These are phyloP conservation scores for Globisporangium perplexum DNA, from an alignment of 352 stramenopile genomes.

Conservation along the genomic window DNA sequence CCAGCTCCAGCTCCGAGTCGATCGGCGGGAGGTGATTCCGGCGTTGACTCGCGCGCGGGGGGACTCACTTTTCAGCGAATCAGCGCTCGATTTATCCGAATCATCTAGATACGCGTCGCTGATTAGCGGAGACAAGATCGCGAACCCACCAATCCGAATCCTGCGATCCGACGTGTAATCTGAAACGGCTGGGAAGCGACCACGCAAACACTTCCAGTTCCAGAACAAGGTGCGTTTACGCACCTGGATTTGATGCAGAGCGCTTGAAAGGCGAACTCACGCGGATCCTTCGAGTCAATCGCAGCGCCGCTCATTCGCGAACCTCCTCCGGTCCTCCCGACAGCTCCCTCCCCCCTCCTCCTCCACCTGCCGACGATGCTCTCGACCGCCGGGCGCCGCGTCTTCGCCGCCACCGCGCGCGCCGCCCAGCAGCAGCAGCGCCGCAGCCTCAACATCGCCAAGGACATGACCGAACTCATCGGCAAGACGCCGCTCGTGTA, in stretches of 20 bases:
- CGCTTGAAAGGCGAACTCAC: no score
- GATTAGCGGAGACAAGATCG: not conserved
- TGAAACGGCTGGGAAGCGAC: no score
- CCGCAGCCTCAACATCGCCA: conserved; percentile 80
- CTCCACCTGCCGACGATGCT: conserved; percentile 12
- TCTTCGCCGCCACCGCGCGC: conserved; percentile 19
- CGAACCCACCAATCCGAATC: no score
- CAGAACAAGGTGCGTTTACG: no score
- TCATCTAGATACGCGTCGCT: not conserved
- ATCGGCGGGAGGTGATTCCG: no score
- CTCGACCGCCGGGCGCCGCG: conserved; percentile 17
- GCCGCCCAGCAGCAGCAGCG: conserved; percentile 17
- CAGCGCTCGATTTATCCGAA: not conserved
- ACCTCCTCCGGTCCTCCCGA: conserved; percentile 1
- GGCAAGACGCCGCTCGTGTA: conserved; percentile 94
- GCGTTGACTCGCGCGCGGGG: conserved; percentile 3
- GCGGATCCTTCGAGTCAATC: no score
- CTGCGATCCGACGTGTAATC: no score
- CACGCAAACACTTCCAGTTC: no score
- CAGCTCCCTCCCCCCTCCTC: not conserved
- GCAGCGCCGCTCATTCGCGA: conserved; percentile 12
- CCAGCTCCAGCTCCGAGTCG: no score
- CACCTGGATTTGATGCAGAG: no score
- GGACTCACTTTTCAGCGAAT: conserved; percentile 3
- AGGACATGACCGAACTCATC: conserved; percentile 93